Evolutionary conservation across 2,329 filamentous ascomycete genomes (phyloP).

Genomic region (Calonectria montana): DNA sequence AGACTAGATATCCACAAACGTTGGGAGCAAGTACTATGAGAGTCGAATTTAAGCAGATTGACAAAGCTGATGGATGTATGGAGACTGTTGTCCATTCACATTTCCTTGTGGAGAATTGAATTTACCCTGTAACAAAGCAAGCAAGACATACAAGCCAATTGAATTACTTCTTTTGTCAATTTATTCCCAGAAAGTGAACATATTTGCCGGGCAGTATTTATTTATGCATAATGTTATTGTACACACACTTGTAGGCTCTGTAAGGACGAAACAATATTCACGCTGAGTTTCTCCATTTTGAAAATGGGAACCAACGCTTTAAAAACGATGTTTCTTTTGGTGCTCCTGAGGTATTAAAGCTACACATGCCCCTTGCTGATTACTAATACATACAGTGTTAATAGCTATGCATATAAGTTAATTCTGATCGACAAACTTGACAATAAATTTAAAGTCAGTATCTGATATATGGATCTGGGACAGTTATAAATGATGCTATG

Average conservation of each 20-base stretch:
- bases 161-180: not conserved
- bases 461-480: not conserved
- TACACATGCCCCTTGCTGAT: not conserved
- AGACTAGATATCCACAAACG: constrained; percentile 39
- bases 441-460: not conserved
- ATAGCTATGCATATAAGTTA: too few species aligned
- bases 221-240: not conserved
- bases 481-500: too few species aligned
- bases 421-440: not conserved
- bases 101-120: not conserved
- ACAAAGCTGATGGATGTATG: not conserved
- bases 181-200: not conserved
- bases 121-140: constrained; percentile 30
- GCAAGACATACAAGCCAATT: constrained; percentile 22
- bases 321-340: not conserved
- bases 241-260: not conserved
- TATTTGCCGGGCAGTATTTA: too few species aligned
- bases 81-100: not conserved
- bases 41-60: constrained; percentile 28
- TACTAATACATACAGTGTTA: not conserved
- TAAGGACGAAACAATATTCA: not conserved
- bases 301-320: too few species aligned
- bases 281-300: not conserved
- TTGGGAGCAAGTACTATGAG: constrained; percentile 14
- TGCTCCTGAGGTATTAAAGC: not conserved